Conservation (phyloP, 495 filamentous ascomycete genomes). For the Penicillium longicatenatum region DNA sequence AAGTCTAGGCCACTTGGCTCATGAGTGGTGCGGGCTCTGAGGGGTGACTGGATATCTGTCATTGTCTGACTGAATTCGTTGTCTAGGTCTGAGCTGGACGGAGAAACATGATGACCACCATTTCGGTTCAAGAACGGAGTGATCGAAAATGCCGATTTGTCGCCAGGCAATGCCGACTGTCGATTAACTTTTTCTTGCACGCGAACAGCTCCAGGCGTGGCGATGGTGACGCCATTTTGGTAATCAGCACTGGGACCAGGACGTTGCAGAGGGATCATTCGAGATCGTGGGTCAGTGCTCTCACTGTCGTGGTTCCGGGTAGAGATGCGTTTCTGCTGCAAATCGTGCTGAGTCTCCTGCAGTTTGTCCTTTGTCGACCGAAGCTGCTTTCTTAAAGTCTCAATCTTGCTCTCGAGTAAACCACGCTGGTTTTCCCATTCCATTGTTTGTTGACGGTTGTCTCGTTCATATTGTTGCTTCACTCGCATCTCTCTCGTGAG, state of each 20-base stretch:
- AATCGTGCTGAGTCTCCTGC: conserved; percentile 54
- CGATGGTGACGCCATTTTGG: conserved; percentile 56
- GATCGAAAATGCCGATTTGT: conserved; percentile 90
- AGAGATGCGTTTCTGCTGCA: conserved; percentile 43
- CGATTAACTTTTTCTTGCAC: conserved; percentile 55
- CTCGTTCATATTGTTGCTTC: conserved; percentile 36
- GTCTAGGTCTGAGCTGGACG: conserved; percentile 37
- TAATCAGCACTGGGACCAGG: conserved; percentile 40
- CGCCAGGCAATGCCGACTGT: conserved; percentile 62
- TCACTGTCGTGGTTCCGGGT: conserved; percentile 17
- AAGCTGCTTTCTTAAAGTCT: conserved; percentile 66
- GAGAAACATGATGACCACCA: conserved; percentile 49
- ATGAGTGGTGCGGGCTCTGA: conserved; percentile 7
- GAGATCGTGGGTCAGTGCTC: conserved; percentile 38
- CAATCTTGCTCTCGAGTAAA: conserved; percentile 66
- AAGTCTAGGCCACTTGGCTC: conserved; percentile 1
- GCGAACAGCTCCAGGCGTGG: conserved; percentile 65
- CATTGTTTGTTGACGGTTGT: conserved; percentile 30
- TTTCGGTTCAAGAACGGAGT: conserved; percentile 89
- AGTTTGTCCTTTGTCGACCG: conserved; percentile 67
- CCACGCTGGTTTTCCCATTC: conserved; percentile 58
- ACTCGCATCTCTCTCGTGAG: conserved; percentile 47
- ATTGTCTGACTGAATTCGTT: conserved; percentile 19
- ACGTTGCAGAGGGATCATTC: conserved; percentile 40
- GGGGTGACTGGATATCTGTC: conserved; percentile 1